phyloP scores from a whole-genome alignment of 2,329 filamentous ascomycete genomes.

The Beauveria sp. region DNA sequence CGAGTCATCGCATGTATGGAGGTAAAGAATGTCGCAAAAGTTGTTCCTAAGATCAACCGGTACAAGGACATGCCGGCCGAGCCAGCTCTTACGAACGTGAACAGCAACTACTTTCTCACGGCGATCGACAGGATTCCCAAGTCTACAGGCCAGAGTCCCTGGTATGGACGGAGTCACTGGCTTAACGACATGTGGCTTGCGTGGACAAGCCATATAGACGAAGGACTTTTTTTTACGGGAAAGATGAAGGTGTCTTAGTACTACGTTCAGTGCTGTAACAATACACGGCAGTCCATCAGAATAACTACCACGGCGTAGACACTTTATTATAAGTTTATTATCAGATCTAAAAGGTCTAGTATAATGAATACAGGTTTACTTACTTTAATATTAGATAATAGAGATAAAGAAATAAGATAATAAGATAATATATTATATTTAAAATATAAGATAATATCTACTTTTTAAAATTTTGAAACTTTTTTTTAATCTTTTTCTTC shows the following conservation, averaged over 20 bases:
- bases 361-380: too few relatives aligned
- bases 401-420: too few relatives aligned
- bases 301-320: too few relatives aligned
- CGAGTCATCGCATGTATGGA: conserved; percentile 33
- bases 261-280: too few relatives aligned
- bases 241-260: not conserved
- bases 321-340: too few relatives aligned
- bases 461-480: too few relatives aligned
- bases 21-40: not conserved
- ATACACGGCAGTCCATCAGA: too few relatives aligned
- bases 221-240: not conserved
- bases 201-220: conserved; percentile 1
- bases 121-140: conserved; percentile 30
- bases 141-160: conserved; percentile 25
- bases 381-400: too few relatives aligned
- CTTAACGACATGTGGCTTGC: conserved; percentile 22
- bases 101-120: conserved; percentile 28
- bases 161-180: conserved; percentile 28
- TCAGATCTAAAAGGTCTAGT: too few relatives aligned
- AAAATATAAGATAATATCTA: too few relatives aligned
- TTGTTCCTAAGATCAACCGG: conserved; percentile 31
- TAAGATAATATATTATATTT: too few relatives aligned
- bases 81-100: conserved; percentile 19
- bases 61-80: conserved; percentile 18
- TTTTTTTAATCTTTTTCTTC: too few relatives aligned